A percentile compares a stretch with the other conserved stretches of the same genome.
Evolutionary conservation across 2,329 filamentous ascomycete genomes (phyloP).

Genomic region (Lanzia echinophila): DNA sequence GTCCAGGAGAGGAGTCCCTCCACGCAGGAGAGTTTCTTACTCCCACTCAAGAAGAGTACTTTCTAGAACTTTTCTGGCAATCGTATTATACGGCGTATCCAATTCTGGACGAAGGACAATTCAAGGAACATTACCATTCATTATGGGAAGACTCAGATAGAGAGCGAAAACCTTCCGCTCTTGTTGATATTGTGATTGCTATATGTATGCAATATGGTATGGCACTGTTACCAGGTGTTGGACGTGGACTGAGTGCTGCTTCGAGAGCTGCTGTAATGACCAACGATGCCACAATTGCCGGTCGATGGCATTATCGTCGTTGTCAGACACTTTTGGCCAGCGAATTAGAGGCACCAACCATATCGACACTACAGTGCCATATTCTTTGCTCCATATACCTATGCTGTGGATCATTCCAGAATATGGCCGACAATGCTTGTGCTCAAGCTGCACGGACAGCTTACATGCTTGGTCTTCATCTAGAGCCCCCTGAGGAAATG

Average conservation of each 20-base stretch:
- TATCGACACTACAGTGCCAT: conserved; percentile 37
- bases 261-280: conserved; percentile 16
- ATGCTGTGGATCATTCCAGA: conserved; percentile 34
- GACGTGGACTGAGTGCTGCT: conserved; percentile 4
- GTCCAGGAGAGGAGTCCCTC: conserved; percentile 5
- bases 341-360: conserved; percentile 34
- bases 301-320: conserved; percentile 36
- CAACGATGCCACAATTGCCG: conserved; percentile 32
- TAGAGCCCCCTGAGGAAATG: conserved; percentile 32
- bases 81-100: conserved; percentile 37
- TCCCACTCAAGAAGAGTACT: conserved; percentile 39
- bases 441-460: conserved; percentile 33
- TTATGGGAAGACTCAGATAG: conserved; percentile 31
- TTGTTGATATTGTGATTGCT: conserved; percentile 47
- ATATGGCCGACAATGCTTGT: conserved; percentile 33
- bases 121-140: conserved; percentile 38
- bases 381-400: conserved; percentile 36
- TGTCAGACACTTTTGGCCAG: conserved; percentile 33
- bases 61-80: conserved; percentile 43
- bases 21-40: conserved; percentile 29
- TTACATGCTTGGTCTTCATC: conserved; percentile 36
- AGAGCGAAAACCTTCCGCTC: conserved; percentile 38
- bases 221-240: conserved; percentile 16
- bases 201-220: conserved; percentile 44
- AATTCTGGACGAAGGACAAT: conserved; percentile 39